These are phyloP conservation scores for Trichoderma harzianum DNA, from an alignment of 2,329 filamentous ascomycete species.

Conservation along the genomic window DNA sequence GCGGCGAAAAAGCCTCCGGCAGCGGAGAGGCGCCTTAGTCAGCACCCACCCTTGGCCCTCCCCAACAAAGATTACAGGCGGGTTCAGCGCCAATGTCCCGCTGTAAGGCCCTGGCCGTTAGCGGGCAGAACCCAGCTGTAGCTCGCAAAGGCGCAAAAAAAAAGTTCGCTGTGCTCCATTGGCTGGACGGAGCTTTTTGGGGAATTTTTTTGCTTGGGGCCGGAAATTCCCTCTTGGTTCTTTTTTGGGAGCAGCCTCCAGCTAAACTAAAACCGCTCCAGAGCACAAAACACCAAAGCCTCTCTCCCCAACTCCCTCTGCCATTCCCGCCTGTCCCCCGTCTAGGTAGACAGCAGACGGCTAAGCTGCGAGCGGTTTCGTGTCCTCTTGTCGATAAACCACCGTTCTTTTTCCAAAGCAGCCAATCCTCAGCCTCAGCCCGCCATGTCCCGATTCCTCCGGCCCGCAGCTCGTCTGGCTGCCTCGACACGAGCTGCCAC, in stretches of 20 bases:
- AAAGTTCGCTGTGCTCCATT: neutral
- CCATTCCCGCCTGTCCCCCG: neutral
- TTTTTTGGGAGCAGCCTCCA: constrained; percentile 14
- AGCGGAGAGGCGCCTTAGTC: constrained; percentile 12
- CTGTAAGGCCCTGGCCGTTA: constrained; percentile 17
- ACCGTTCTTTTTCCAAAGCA: neutral
- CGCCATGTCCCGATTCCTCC: constrained; percentile 50
- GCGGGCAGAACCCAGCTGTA: constrained; percentile 15
- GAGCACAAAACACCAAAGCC: neutral
- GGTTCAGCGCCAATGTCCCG: neutral
- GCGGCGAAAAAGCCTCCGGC: neutral
- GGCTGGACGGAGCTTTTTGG: neutral
- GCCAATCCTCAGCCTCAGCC: neutral
- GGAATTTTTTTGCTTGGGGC: constrained; percentile 2
- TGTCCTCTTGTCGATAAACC: constrained; percentile 20
- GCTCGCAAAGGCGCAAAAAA: constrained; percentile 14
- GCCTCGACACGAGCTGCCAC: constrained; percentile 40
- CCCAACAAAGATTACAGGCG: constrained; percentile 20
- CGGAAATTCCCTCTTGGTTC: constrained; percentile 20
- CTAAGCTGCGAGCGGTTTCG: constrained; percentile 16
- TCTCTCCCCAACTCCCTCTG: neutral
- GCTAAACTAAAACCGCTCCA: neutral
- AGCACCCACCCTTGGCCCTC: neutral
- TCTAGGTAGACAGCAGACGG: constrained; percentile 20
- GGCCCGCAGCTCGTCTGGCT: constrained; percentile 49